These are phyloP conservation scores for Helminthosporium solani DNA, from an alignment of 2,329 filamentous ascomycete genomes.

Conservation along the genomic window DNA sequence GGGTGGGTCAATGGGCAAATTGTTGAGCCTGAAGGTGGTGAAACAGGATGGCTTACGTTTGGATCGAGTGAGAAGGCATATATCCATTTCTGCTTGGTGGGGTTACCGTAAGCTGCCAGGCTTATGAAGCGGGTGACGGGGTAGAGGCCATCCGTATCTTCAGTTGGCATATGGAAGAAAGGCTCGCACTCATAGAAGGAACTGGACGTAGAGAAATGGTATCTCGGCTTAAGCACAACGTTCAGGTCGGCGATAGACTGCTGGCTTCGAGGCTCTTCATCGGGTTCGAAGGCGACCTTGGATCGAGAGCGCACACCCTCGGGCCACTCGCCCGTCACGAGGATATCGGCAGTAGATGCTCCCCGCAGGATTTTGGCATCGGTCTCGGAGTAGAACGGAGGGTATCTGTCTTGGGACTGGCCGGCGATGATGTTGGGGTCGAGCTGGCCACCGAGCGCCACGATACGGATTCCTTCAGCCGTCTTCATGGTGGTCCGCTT, in stretches of 20 bases:
- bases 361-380: constrained; percentile 76
- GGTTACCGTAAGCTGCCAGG: constrained; percentile 74
- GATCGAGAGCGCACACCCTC: constrained; percentile 69
- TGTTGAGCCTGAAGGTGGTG: constrained; percentile 70
- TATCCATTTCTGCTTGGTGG: constrained; percentile 74
- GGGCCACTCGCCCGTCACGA: constrained; percentile 87
- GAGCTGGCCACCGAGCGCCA: constrained; percentile 76
- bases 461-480: constrained; percentile 82
- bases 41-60: constrained; percentile 59
- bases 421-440: constrained; percentile 62
- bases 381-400: constrained; percentile 73
- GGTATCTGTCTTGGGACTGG: constrained; percentile 68
- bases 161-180: constrained; percentile 69
- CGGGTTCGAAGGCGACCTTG: constrained; percentile 58
- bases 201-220: constrained; percentile 77
- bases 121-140: constrained; percentile 86
- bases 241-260: constrained; percentile 77
- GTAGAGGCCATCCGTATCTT: constrained; percentile 52
- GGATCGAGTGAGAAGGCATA: constrained; percentile 69
- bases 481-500: constrained; percentile 88
- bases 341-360: constrained; percentile 77
- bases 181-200: constrained; percentile 88
- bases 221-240: constrained; percentile 78
- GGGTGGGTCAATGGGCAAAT: constrained; percentile 67
- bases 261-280: constrained; percentile 57